Conservation (phyloP, 2,329 filamentous ascomycete genomes). For the Fusarium neocosmosporiellum region DNA sequence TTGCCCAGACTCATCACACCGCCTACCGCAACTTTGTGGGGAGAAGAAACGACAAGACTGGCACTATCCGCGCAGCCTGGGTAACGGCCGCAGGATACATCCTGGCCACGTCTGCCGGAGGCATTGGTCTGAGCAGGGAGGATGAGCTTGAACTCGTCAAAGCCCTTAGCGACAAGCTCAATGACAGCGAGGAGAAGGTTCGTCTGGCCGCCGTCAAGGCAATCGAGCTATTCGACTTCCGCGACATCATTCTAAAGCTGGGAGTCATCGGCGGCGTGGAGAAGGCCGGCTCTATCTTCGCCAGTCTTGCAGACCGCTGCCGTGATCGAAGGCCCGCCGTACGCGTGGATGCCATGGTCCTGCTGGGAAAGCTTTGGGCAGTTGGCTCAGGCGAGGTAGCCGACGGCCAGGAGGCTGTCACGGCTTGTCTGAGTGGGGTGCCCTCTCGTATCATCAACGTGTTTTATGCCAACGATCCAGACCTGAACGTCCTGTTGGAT, state of each 20-base stretch:
- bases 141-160: slow-evolving; percentile 83
- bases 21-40: slow-evolving; percentile 88
- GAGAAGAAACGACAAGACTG: slow-evolving; percentile 86
- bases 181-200: slow-evolving; percentile 91
- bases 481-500: slow-evolving; percentile 87
- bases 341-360: slow-evolving; percentile 85
- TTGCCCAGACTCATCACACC: slow-evolving; percentile 81
- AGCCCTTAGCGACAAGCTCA: slow-evolving; percentile 81
- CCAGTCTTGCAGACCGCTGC: slow-evolving; percentile 85
- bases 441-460: slow-evolving; percentile 88
- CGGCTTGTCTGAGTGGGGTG: slow-evolving; percentile 80
- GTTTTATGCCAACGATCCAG: slow-evolving; percentile 89
- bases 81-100: slow-evolving; percentile 86
- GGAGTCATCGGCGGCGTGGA: slow-evolving; percentile 79
- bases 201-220: slow-evolving; percentile 89
- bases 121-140: slow-evolving; percentile 84
- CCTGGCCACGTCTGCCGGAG: slow-evolving; percentile 88
- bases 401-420: slow-evolving; percentile 81
- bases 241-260: slow-evolving; percentile 84
- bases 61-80: slow-evolving; percentile 87
- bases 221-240: slow-evolving; percentile 82
- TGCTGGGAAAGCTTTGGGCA: slow-evolving; percentile 91
- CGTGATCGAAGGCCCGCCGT: slow-evolving; percentile 87
- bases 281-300: slow-evolving; percentile 81
- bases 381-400: slow-evolving; percentile 89